These are phyloP conservation scores for Pezicula carpinea DNA, from an alignment of 2,329 filamentous ascomycete genomes.

Conservation along the genomic window DNA sequence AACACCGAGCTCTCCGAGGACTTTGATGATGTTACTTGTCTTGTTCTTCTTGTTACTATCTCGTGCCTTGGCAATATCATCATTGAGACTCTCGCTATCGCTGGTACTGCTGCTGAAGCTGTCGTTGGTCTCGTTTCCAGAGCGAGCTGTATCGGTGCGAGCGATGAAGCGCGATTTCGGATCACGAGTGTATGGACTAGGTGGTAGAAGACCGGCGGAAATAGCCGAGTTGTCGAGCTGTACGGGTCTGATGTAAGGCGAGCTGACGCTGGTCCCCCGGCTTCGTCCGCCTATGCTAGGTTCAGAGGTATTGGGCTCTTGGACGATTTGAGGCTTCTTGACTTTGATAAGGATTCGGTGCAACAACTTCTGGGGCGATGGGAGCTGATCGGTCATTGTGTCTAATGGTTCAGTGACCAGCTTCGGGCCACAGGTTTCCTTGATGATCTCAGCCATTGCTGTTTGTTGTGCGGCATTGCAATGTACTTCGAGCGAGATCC, in stretches of 20 bases:
- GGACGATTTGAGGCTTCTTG: conserved; percentile 60
- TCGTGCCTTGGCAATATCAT: conserved; percentile 44
- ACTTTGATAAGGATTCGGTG: conserved; percentile 89
- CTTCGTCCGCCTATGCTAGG: conserved; percentile 45
- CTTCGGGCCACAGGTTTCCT: conserved; percentile 73
- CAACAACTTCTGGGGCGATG: conserved; percentile 81
- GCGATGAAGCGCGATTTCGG: conserved; percentile 13
- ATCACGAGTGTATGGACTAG: conserved; percentile 38
- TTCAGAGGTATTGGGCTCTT: conserved; percentile 36
- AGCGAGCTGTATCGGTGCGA: conserved; percentile 16
- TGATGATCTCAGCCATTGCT: conserved; percentile 87
- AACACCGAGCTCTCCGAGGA: conserved; percentile 81
- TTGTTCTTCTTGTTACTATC: conserved; percentile 56
- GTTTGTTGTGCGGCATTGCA: conserved; percentile 80
- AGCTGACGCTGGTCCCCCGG: conserved; percentile 70
- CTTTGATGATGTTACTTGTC: conserved; percentile 79
- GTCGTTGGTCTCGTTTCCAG: conserved; percentile 36
- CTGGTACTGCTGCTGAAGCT: conserved; percentile 61
- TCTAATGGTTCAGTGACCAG: conserved; percentile 74
- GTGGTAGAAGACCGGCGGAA: conserved; percentile 45
- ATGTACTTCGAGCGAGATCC: conserved; percentile 93
- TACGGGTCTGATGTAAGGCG: conserved; percentile 64
- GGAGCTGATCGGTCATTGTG: conserved; percentile 62
- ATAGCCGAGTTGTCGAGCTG: conserved; percentile 53
- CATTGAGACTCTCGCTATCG: conserved; percentile 69